These are phyloP conservation scores for Solanum chilense DNA, from an alignment of 257 asterid genomes.

Conservation along the genomic window DNA sequence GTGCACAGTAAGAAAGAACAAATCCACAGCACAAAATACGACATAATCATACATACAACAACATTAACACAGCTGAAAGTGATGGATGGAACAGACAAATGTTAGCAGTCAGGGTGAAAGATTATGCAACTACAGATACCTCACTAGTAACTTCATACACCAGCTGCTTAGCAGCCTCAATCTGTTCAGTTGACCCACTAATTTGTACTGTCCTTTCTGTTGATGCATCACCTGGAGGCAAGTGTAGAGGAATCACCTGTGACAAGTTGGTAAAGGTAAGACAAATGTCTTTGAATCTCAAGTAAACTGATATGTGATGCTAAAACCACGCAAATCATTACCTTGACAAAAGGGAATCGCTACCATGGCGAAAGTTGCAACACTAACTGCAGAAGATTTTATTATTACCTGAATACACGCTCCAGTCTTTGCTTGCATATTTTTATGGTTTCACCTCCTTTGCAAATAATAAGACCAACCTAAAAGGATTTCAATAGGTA, in stretches of 20 bases:
- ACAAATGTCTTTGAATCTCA: neutral
- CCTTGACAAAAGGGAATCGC: neutral
- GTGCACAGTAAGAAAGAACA: neutral
- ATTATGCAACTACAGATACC: neutral
- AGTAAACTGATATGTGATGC: neutral
- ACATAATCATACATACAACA: neutral
- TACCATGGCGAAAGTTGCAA: neutral
- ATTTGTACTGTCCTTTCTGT: constrained; percentile 12
- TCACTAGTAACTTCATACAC: constrained; percentile 16
- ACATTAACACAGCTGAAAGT: neutral
- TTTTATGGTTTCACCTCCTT: constrained; percentile 88
- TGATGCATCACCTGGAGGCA: constrained; percentile 22
- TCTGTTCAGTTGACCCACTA: constrained; percentile 14
- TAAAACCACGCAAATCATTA: neutral
- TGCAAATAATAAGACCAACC: constrained; percentile 88
- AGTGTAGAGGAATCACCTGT: constrained; percentile 8
- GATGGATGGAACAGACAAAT: neutral
- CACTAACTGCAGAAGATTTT: neutral
- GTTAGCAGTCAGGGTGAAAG: neutral
- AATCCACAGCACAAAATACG: neutral
- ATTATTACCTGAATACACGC: constrained; percentile 77
- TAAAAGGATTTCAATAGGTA: neutral
- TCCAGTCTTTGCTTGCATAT: constrained; percentile 72
- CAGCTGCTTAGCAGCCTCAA: constrained; percentile 15
- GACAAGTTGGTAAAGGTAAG: neutral